A percentile compares a stretch with the other conserved stretches of the same genome.
These are phyloP conservation scores for Samsoniella hepiali DNA, from an alignment of 2,329 filamentous ascomycete species.

Conservation along the genomic window DNA sequence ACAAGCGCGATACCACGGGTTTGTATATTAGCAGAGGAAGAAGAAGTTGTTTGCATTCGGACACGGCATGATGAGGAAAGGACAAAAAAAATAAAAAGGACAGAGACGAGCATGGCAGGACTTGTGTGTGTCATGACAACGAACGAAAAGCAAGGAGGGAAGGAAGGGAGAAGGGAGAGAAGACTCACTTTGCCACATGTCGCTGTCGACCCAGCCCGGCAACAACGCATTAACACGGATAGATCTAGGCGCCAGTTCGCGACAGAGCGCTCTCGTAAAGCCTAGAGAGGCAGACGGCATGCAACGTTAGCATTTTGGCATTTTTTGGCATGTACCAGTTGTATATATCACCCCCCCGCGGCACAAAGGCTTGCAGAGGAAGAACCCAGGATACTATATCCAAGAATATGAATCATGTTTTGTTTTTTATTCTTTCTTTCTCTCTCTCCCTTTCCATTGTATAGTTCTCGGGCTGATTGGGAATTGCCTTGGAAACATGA, in stretches of 20 bases:
- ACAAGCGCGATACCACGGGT: slow-evolving; percentile 19
- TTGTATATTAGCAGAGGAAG: slow-evolving; percentile 39
- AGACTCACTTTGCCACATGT: slow-evolving; percentile 69
- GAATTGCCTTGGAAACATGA: slow-evolving; percentile 13
- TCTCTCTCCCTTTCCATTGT: too few relatives aligned
- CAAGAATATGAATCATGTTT: not conserved
- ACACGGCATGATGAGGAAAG: not conserved
- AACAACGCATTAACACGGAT: slow-evolving; percentile 78
- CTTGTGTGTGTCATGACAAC: not conserved
- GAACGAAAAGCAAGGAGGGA: not conserved
- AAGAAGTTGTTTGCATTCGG: not conserved
- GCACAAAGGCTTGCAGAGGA: not conserved
- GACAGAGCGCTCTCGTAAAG: slow-evolving; percentile 64
- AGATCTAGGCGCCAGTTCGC: slow-evolving; percentile 56
- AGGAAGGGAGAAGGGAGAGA: slow-evolving; percentile 18
- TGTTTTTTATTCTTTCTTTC: not conserved
- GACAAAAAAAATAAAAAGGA: not conserved
- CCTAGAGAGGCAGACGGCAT: slow-evolving; percentile 40
- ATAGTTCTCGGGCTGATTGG: not conserved
- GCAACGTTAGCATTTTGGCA: not conserved
- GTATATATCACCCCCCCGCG: not conserved
- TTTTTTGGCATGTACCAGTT: not conserved
- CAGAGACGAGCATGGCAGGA: slow-evolving; percentile 7
- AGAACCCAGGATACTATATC: not conserved
- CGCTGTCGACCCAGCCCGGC: slow-evolving; percentile 78